Evolutionary conservation across 331 rosid genomes (phyloP), one percentile per base, ranked within the genome.

Genomic region (Erythrophleum ivorense): DNA sequence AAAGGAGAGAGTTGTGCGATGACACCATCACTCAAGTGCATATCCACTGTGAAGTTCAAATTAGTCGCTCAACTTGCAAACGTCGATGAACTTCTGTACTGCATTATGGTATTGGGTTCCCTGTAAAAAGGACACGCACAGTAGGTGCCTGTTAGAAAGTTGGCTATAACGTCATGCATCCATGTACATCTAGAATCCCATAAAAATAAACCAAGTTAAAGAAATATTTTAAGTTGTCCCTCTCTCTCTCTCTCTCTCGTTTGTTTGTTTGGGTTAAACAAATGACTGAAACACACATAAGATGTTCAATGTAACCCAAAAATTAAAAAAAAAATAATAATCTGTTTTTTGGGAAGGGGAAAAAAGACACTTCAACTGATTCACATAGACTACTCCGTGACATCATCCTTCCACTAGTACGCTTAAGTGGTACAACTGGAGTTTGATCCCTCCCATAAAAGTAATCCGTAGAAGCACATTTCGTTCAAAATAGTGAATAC

Each of bases 101-200:
- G 94, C 93, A 88, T 90, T 90, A 84, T 84, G 91, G 77, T 92
- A 91, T 80, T 88, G 94, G 83, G 91, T 85, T 81, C 90, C 92
- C 89, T 93, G 91, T 77, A 74, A 59, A 34, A 45, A 24, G 75
- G 54, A 15, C 53, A 76, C 58, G 43, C 11, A 78, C 57, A 85
- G 41, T 15, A 75, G 54, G 60, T 43, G 62, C 83, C 72, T 71
- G 77, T 62, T 71, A 76, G 36, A 74, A 73, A 79, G 82, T 69
- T 78, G 54, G 68, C 77, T 55, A 64, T 41, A 82, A 49, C 57
- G 62, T 24, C 67, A 75, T 82, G 57, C 50, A 74, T 69, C 52
- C 68, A 60, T 31, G 74, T 9, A 46, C 31, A 45, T 60, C 48
- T 8, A 76, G 48, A 38, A 65, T 60, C 66, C 58, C 31, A 70